phyloP scores from a whole-genome alignment of 2,329 filamentous ascomycete species.

The Aureobasidium leucospermi region DNA sequence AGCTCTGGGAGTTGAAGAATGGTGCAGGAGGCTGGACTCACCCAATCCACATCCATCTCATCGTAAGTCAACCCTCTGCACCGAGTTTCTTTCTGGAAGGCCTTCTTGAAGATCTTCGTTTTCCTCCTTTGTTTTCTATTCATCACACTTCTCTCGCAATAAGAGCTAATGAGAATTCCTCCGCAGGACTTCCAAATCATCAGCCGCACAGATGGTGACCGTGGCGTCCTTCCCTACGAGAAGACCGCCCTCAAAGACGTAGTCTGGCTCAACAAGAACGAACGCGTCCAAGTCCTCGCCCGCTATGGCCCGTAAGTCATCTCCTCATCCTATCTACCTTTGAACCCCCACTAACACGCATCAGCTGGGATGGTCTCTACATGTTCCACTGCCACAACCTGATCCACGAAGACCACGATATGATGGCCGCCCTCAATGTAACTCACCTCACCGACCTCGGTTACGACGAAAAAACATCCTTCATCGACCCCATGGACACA shows the following conservation, averaged over 20 bases:
- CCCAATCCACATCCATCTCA: conserved; percentile 51
- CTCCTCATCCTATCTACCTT: background rate
- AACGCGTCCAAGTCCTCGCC: conserved; percentile 45
- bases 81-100: too few relatives aligned
- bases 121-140: too few relatives aligned
- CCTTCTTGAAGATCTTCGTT: too few relatives aligned
- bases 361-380: conserved; percentile 48
- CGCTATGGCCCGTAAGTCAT: conserved; percentile 29
- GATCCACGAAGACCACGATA: conserved; percentile 39
- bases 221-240: conserved; percentile 46
- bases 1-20: conserved; percentile 38
- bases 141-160: too few relatives aligned
- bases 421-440: conserved; percentile 39
- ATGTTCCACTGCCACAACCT: conserved; percentile 43
- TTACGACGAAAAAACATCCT: conserved; percentile 25
- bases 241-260: conserved; percentile 50
- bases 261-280: conserved; percentile 46
- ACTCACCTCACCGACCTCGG: conserved; percentile 30
- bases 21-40: conserved; percentile 45
- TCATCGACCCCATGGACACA: conserved; percentile 20
- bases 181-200: conserved; percentile 46
- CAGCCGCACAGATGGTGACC: conserved; percentile 38
- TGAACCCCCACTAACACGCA: conserved; percentile 27
- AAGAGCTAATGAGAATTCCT: conserved; percentile 39
- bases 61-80: conserved; percentile 21